Percentiles rank a stretch among this genome's conserved stretches.
These are phyloP conservation scores for Polytolypa hystricis DNA, from an alignment of 2,329 filamentous ascomycete species.

Conservation along the genomic window DNA sequence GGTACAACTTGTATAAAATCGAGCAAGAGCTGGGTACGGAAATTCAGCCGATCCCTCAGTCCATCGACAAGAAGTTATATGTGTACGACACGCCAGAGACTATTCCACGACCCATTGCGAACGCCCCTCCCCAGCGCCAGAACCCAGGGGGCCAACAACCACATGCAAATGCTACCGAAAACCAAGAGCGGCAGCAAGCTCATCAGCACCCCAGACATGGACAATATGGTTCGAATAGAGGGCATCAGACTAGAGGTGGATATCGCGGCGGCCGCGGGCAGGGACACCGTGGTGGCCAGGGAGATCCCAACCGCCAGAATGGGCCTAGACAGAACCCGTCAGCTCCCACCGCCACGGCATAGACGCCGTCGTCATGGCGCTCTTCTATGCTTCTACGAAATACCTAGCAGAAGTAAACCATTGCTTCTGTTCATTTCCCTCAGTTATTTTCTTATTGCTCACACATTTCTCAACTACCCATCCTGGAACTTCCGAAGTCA, in stretches of 20 bases:
- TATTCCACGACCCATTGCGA: slow-evolving; percentile 72
- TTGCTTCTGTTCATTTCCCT: no score
- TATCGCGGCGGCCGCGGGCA: slow-evolving; percentile 35
- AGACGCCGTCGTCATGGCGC: no score
- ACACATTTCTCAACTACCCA: no score
- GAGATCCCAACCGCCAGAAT: slow-evolving; percentile 21
- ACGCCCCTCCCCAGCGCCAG: slow-evolving; percentile 31
- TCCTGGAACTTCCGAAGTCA: no score
- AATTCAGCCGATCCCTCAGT: slow-evolving; percentile 88
- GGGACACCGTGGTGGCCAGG: slow-evolving; percentile 29
- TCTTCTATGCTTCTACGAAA: no score
- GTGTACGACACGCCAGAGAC: slow-evolving; percentile 95
- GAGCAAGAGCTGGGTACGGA: slow-evolving; percentile 95
- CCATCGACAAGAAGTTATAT: slow-evolving; percentile 95
- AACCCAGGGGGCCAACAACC: slow-evolving; percentile 13
- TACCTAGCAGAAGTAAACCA: no score
- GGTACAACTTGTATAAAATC: slow-evolving; percentile 98
- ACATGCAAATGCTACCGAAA: slow-evolving; percentile 10
- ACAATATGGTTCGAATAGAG: slow-evolving; percentile 27
- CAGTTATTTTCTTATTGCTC: no score
- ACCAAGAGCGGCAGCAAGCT: slow-evolving; percentile 24
- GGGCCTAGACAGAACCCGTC: slow-evolving; percentile 15
- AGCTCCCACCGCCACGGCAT: slow-evolving; percentile 9
- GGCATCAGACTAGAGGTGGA: slow-evolving; percentile 24
- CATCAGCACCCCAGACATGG: slow-evolving; percentile 24